A percentile compares a stretch with the other conserved stretches of the same genome.
These are phyloP conservation scores for Penicillium turbatum DNA, from an alignment of 495 filamentous ascomycete species.

Conservation along the genomic window DNA sequence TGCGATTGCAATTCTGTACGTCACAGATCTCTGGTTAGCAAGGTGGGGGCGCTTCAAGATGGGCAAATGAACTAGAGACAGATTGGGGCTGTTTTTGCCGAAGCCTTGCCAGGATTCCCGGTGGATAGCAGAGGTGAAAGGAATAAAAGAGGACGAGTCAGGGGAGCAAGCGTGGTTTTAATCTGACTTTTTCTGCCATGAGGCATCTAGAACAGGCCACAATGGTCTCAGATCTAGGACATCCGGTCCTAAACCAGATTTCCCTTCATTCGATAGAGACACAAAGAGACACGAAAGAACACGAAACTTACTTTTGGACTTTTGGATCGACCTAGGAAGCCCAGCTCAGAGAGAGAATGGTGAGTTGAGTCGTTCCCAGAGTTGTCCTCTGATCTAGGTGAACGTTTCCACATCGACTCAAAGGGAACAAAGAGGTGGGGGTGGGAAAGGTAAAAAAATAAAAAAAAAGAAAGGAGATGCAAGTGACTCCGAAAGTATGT, in stretches of 20 bases:
- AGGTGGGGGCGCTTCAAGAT: constrained; percentile 15
- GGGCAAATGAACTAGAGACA: constrained; percentile 2
- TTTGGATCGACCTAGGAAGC: constrained; percentile 41
- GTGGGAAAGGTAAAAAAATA: background rate
- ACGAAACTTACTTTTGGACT: constrained; percentile 32
- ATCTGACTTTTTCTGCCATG: background rate
- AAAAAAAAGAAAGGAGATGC: background rate
- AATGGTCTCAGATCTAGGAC: constrained; percentile 14
- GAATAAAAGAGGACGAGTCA: constrained; percentile 1
- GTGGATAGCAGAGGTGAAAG: background rate
- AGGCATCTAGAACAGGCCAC: constrained; percentile 16
- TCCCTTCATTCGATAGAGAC: background rate
- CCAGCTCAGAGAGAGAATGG: constrained; percentile 31
- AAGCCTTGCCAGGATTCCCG: constrained; percentile 1
- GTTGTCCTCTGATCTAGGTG: constrained; percentile 43
- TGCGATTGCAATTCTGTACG: constrained; percentile 32
- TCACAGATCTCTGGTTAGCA: constrained; percentile 19
- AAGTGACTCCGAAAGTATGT: background rate
- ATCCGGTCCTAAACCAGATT: background rate
- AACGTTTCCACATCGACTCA: constrained; percentile 45
- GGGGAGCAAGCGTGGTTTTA: constrained; percentile 5
- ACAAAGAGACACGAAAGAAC: constrained; percentile 2
- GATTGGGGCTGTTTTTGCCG: background rate
- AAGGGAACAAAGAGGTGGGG: constrained; percentile 17
- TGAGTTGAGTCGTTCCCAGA: constrained; percentile 36